Evolutionary conservation across 768 basidiomycete species (phyloP), one percentile per base, ranked within the genome.

Genomic region (Trametes cubensis): DNA sequence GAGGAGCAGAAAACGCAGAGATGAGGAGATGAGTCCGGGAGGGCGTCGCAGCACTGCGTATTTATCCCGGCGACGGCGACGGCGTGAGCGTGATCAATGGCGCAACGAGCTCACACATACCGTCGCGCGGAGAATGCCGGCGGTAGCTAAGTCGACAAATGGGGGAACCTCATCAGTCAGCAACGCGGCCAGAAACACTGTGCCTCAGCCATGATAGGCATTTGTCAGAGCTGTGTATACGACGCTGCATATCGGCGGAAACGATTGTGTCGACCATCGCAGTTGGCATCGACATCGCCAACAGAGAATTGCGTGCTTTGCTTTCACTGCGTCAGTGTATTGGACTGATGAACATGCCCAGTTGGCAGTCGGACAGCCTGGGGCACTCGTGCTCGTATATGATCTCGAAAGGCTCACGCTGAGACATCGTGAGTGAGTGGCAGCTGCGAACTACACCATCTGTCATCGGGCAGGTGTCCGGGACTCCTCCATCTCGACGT

Each of bases 401-500:
- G 34, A 34, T 34, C 34, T 34, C 34, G 6, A 34, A 34, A 34
- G 5, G 34, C 34, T 34, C 34, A 34, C 34, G 34, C 34, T 5
- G 6, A 34, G 34, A 34, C 34, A 11, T 11, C 34, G 34, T 11
- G 34, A 34, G 34, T n/a, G n/a, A n/a, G n/a, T n/a, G n/a, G n/a
- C 34, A 11, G 34, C 34, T 34, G 34, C 34, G 34, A 11, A 34
- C 34, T 34, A 34, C 34, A 11, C 34, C 34, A 25, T 39, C 14
- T 20, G 23, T 59, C 57, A 67, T 66, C 57, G 50, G 5, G 42
- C 56, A 42, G 64, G 46, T 23, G 63, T 64, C 58, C 61, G 60
- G 40, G 53, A 52, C 70, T 84, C 80, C 25, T 75, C 67, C 82
- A 90, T 89, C 77, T 93, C 92, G 46, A 91, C 78, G 15, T 74